A percentile compares a stretch with the other conserved stretches of the same genome.
Evolutionary conservation across 305 asterid genomes (phyloP).

Genomic region (Solanum hybrid): DNA sequence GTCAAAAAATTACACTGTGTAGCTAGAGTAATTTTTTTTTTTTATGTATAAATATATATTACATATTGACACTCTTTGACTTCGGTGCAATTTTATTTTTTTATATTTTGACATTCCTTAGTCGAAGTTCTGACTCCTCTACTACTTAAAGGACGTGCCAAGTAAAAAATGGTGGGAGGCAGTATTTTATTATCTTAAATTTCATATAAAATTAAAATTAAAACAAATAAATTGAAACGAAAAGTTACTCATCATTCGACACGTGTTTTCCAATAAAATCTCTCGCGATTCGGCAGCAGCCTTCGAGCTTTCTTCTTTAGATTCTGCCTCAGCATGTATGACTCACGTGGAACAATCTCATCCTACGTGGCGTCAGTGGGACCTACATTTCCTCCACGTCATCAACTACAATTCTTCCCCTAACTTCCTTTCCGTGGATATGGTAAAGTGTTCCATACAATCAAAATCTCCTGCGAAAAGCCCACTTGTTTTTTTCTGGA

Average conservation of each 20-base stretch:
- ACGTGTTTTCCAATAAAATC: not conserved
- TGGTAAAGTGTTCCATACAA: not conserved
- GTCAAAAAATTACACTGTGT: too few species aligned
- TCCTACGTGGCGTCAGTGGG: not conserved
- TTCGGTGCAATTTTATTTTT: too few species aligned
- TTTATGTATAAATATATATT: too few species aligned
- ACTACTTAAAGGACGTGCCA: too few species aligned
- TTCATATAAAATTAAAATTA: too few species aligned
- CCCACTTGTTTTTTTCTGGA: not conserved
- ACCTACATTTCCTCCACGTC: constrained; percentile 12
- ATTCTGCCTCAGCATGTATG: not conserved
- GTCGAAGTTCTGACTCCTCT: too few species aligned
- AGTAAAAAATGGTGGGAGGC: too few species aligned
- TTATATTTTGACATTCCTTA: too few species aligned
- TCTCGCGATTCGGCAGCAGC: not conserved
- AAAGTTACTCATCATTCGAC: not conserved
- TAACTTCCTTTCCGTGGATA: not conserved
- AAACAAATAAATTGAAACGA: too few species aligned
- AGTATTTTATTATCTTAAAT: too few species aligned
- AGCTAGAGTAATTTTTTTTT: too few species aligned
- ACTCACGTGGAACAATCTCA: not conserved
- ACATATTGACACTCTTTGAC: too few species aligned
- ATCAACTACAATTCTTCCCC: not conserved
- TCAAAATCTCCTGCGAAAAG: not conserved
- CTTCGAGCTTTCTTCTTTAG: not conserved